Conservation (phyloP, 768 basidiomycete species). For the Kwoniella sp. region DNA sequence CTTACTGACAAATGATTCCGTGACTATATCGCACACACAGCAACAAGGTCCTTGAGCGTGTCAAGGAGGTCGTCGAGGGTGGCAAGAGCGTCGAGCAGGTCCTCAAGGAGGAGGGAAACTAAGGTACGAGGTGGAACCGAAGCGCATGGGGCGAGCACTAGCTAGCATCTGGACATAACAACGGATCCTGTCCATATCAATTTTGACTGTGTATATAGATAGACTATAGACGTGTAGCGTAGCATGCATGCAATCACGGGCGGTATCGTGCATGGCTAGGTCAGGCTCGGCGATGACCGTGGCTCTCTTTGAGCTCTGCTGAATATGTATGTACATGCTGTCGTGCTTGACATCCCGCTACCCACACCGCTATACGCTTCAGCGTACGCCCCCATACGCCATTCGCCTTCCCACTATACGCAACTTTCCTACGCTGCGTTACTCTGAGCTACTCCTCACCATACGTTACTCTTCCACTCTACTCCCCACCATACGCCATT, state of each 20-base stretch:
- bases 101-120: constrained; percentile 47
- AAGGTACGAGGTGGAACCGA: not conserved
- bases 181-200: not conserved
- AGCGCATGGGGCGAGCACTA: not conserved
- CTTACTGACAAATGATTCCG: no score
- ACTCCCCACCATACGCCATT: no score
- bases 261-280: not conserved
- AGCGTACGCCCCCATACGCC: no score
- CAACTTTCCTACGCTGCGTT: no score
- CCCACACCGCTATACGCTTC: no score
- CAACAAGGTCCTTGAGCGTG: constrained; percentile 60
- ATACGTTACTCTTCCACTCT: no score
- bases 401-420: no score
- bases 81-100: constrained; percentile 65
- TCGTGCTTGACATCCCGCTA: no score
- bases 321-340: not conserved
- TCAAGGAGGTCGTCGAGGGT: constrained; percentile 70
- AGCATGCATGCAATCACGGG: not conserved
- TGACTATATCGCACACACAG: constrained; percentile 51
- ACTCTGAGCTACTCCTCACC: no score
- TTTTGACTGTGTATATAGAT: not conserved
- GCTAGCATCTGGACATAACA: no score
- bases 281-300: constrained; percentile 1
- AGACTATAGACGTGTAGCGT: constrained; percentile 3
- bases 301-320: no score